Percentiles rank a stretch among this genome's conserved stretches.
Conservation (phyloP, 2,329 filamentous ascomycete genomes). For the Talaromyces sp. region DNA sequence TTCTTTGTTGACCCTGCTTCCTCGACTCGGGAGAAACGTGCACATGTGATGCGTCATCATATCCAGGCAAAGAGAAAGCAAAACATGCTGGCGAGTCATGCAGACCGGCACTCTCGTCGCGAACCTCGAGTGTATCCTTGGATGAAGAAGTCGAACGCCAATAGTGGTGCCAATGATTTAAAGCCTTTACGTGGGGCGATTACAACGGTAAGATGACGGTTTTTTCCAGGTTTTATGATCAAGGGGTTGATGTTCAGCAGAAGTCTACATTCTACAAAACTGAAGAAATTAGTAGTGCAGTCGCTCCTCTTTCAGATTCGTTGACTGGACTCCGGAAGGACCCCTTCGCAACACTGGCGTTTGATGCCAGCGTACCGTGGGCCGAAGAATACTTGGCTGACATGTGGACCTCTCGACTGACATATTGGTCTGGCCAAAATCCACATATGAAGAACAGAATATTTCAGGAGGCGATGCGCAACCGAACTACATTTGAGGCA, state of each 20-base stretch:
- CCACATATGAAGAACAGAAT: constrained; percentile 34
- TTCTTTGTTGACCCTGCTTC: constrained; percentile 42
- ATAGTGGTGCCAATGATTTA: constrained; percentile 3
- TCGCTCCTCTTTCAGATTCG: constrained; percentile 15
- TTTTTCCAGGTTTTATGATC: neutral
- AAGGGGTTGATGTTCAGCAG: neutral
- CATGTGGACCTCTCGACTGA: constrained; percentile 35
- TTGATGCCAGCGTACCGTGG: constrained; percentile 17
- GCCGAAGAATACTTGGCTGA: constrained; percentile 32
- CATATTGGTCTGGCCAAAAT: constrained; percentile 44
- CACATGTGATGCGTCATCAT: constrained; percentile 45
- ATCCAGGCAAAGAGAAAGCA: constrained; percentile 41
- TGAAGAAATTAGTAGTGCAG: neutral
- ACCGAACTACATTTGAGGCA: constrained; percentile 37
- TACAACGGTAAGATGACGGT: neutral
- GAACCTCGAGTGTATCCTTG: constrained; percentile 25
- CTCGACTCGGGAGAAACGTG: constrained; percentile 41
- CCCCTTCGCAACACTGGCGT: constrained; percentile 32
- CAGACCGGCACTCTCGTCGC: constrained; percentile 19
- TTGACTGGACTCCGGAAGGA: constrained; percentile 31
- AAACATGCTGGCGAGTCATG: constrained; percentile 25
- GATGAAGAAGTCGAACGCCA: constrained; percentile 22
- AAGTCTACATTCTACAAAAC: neutral
- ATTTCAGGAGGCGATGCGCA: constrained; percentile 33
- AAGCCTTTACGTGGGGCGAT: neutral